Conservation (phyloP, 208 protist species). For the Trypanosoma melophagium region DNA sequence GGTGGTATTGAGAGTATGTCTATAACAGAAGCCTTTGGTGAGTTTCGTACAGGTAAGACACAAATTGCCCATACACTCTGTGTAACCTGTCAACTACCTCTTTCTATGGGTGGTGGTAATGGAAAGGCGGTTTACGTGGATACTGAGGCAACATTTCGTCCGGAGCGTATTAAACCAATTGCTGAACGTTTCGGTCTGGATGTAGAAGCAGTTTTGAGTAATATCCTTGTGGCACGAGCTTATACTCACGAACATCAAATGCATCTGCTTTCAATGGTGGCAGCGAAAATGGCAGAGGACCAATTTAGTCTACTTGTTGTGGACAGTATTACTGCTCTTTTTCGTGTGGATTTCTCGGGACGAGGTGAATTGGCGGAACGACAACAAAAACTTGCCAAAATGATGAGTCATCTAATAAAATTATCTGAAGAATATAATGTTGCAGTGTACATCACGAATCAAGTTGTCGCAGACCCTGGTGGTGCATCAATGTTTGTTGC, state of each 20-base stretch:
- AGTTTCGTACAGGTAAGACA: constrained; percentile 99
- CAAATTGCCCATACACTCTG: constrained; percentile 98
- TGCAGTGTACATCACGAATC: constrained; percentile 99
- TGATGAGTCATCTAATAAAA: constrained; percentile 94
- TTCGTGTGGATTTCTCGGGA: constrained; percentile 97
- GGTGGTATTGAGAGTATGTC: constrained; percentile 97
- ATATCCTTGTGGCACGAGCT: constrained; percentile 96
- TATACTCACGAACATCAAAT: constrained; percentile 96
- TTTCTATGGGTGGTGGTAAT: constrained; percentile 89
- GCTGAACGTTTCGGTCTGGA: constrained; percentile 96
- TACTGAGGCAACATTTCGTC: constrained; percentile 98
- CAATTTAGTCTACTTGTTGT: constrained; percentile 95
- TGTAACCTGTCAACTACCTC: constrained; percentile 96
- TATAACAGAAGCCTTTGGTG: constrained; percentile 98
- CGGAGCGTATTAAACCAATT: constrained; percentile 96
- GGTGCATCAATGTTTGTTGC: constrained; percentile 96
- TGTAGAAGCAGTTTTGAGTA: constrained; percentile 90
- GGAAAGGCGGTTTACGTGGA: constrained; percentile 97
- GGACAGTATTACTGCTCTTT: constrained; percentile 99
- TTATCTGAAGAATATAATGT: constrained; percentile 99
- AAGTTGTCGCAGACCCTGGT: constrained; percentile 98
- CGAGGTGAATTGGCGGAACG: constrained; percentile 97
- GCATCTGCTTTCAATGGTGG: constrained; percentile 89
- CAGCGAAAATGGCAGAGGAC: constrained; percentile 91
- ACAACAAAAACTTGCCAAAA: constrained; percentile 93